phyloP scores from a whole-genome alignment of 352 stramenopile species.

The Albugo candida region DNA sequence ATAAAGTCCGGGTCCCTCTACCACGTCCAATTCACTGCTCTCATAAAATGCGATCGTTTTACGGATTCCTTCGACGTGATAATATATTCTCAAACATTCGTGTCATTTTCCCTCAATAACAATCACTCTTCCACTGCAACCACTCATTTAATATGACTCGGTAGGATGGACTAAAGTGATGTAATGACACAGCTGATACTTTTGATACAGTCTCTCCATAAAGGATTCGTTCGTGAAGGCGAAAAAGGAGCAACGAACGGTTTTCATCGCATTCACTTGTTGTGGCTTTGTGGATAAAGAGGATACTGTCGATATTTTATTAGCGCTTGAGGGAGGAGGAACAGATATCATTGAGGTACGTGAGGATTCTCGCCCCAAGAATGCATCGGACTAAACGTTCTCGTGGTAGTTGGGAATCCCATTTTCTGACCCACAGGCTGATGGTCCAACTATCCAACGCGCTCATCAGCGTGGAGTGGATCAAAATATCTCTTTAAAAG shows the following conservation, averaged over 20 bases:
- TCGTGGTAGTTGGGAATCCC: constrained; percentile 82
- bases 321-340: constrained; percentile 91
- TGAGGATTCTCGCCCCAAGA: background rate
- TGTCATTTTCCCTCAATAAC: too few species aligned
- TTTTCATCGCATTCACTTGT: constrained; percentile 95
- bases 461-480: constrained; percentile 87
- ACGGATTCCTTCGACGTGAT: too few species aligned
- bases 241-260: constrained; percentile 59
- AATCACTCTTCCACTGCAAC: too few species aligned
- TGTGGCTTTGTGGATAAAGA: constrained; percentile 87
- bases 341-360: constrained; percentile 88
- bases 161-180: too few species aligned
- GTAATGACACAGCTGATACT: too few species aligned
- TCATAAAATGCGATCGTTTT: too few species aligned
- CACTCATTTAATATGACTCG: too few species aligned
- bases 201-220: constrained; percentile 10
- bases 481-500: constrained; percentile 83
- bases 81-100: too few species aligned
- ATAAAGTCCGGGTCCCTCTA: too few species aligned
- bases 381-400: background rate
- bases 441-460: constrained; percentile 95
- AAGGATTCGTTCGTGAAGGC: constrained; percentile 34
- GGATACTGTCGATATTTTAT: constrained; percentile 91
- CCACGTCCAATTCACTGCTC: too few species aligned
- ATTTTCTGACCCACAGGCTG: constrained; percentile 97